Conservation (phyloP, 257 asterid genomes). For the Leonotis leonurus region DNA sequence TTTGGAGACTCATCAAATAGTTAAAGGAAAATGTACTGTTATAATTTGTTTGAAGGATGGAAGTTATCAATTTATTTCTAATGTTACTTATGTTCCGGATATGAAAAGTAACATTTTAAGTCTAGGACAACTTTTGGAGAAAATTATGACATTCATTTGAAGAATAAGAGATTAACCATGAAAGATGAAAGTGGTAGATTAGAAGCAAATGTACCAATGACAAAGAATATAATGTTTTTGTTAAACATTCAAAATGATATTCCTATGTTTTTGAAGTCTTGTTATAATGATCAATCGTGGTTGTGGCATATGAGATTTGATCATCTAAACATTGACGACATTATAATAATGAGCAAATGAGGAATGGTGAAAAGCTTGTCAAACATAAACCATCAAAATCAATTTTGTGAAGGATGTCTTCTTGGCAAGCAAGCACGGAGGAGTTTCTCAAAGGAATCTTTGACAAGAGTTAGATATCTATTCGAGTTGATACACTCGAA, state of each 20-base stretch:
- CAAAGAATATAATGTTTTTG: neutral
- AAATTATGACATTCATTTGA: neutral
- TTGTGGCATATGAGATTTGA: neutral
- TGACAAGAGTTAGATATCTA: neutral
- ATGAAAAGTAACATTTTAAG: neutral
- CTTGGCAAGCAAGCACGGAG: no score
- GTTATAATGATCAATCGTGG: neutral
- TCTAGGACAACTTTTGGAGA: neutral
- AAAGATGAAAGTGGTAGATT: neutral
- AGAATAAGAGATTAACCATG: neutral
- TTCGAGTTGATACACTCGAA: neutral
- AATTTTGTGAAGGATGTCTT: no score
- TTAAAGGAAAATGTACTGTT: neutral
- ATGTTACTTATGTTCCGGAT: neutral
- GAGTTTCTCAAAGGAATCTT: neutral
- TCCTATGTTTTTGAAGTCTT: neutral
- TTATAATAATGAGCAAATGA: neutral
- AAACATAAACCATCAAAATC: neutral
- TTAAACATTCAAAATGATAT: neutral
- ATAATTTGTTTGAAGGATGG: neutral
- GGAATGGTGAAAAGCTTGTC: neutral
- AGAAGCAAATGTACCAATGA: neutral
- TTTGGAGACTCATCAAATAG: conserved; percentile 3
- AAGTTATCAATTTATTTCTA: no score
- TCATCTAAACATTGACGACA: neutral